Base-by-base conservation (phyloP, 495 filamentous ascomycete species). In the Aspergillus cavernicola region DNA sequence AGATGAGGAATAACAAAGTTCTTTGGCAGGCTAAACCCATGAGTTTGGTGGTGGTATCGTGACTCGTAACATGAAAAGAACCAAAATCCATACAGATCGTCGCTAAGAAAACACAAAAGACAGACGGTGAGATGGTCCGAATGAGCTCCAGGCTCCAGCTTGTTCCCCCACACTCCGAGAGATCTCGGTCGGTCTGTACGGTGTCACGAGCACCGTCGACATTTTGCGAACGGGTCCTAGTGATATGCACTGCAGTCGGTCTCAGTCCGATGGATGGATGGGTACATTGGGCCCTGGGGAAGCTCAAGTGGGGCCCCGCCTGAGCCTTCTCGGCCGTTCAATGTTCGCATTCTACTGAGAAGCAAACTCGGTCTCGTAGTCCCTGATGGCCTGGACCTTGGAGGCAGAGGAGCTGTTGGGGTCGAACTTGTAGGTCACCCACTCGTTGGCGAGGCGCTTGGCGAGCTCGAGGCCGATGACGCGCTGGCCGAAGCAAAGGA, bases 401-500 rank as follows among this genome's bases (percentile, higher is more conserved):
- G 78, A 78, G 13, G 86, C 87, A 64, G 85, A 89, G 15, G 78
- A 75, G 60, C 85, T 87, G 52, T 73, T 78, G 51, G 82, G 77
- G 68, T 95, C 89, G 69, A 92, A 95, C 41, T 83, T 76, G 68
- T 91, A 92, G 44, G 81, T 85, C 37, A 95, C 63, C 87, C 87
- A 95, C 74, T 92, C 89, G 60, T 79, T 82, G 12, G 85, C 89
- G 55, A 95, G 69, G 66, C 85, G 76, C 66, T 87, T 78, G 32
- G 89, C 89, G 26, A 95, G 68, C 63, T 95, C 89, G 26, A 91
- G 62, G 0, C 89, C 89, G 23, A 95, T 80, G 6, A 95, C 89
- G 32, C 89, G 75, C 75, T 95, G 86, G 2, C 89, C 89, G 79
- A 95, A 86, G 71, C 89, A 95, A 23, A 95, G 79, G 32, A 95